Percentiles rank a stretch among this genome's conserved stretches.
These are phyloP conservation scores for Trichoderma virens DNA, from an alignment of 495 filamentous ascomycete genomes.

Conservation along the genomic window DNA sequence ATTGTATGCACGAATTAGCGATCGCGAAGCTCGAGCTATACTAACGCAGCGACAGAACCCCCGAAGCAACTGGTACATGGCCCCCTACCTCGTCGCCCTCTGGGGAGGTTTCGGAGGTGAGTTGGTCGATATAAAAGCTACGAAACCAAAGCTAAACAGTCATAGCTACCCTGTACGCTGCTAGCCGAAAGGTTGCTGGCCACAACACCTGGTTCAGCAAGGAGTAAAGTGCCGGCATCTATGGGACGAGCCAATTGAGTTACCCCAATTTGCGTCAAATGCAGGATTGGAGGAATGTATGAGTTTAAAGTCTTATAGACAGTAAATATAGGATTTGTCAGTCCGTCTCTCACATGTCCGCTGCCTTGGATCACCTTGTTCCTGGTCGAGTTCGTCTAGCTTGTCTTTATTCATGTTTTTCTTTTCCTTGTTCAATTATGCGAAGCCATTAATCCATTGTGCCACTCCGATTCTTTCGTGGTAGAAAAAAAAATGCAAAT, in stretches of 20 bases:
- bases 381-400: background rate
- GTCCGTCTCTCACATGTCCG: slow-evolving; percentile 9
- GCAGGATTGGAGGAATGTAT: background rate
- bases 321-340: slow-evolving; percentile 4
- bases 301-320: background rate
- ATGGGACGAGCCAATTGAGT: background rate
- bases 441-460: background rate
- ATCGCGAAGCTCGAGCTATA: background rate
- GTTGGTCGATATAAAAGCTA: slow-evolving; percentile 10
- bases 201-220: slow-evolving; percentile 85
- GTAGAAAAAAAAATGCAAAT: background rate
- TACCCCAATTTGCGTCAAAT: background rate
- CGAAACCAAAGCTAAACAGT: slow-evolving; percentile 15
- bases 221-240: slow-evolving; percentile 33
- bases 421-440: background rate
- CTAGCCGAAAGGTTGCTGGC: slow-evolving; percentile 52
- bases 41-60: slow-evolving; percentile 39
- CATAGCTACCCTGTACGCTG: slow-evolving; percentile 53
- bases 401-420: background rate
- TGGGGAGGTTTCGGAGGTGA: slow-evolving; percentile 50
- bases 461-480: background rate
- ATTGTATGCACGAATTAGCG: slow-evolving; percentile 55
- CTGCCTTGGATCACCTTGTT: background rate
- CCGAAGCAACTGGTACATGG: slow-evolving; percentile 57
- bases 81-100: slow-evolving; percentile 66